A percentile compares a stretch with the other conserved stretches of the same genome.
These are phyloP conservation scores for Selaginella moellendorffii DNA, from an alignment of 75 land plant species.

Conservation along the genomic window DNA sequence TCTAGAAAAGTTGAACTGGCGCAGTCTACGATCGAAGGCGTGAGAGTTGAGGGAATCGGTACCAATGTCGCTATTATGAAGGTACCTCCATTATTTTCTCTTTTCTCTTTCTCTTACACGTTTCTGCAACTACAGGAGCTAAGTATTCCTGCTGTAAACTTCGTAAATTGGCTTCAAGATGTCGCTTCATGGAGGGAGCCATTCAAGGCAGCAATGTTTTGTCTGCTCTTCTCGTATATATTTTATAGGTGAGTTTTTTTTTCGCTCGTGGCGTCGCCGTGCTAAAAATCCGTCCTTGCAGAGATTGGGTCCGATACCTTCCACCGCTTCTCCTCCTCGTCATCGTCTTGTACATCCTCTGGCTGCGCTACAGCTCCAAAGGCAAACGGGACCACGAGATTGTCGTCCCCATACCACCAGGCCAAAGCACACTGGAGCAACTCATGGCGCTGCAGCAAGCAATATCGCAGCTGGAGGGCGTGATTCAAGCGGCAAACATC, in stretches of 20 bases:
- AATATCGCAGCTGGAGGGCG: conserved; percentile 50
- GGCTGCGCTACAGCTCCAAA: conserved; percentile 29
- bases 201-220: conserved; percentile 50
- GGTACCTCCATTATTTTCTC: conserved; percentile 28
- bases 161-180: conserved; percentile 36
- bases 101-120: background rate
- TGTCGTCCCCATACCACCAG: conserved; percentile 58
- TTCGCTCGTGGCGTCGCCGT: background rate
- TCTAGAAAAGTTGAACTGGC: conserved; percentile 61
- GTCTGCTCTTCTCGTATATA: conserved; percentile 32
- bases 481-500: conserved; percentile 79
- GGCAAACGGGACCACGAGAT: conserved; percentile 46
- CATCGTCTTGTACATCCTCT: conserved; percentile 47
- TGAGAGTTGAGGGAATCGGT: conserved; percentile 89
- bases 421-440: conserved; percentile 83
- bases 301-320: conserved; percentile 61
- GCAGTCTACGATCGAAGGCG: conserved; percentile 71
- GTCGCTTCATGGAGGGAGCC: conserved; percentile 67
- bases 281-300: conserved; percentile 18
- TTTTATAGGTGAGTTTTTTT: conserved; percentile 47
- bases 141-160: conserved; percentile 34
- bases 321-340: conserved; percentile 31
- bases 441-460: conserved; percentile 82
- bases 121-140: conserved; percentile 48
- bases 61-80: conserved; percentile 90